Evolutionary conservation across 78 protist species (phyloP), one percentile per base, ranked within the genome.

Genomic region (Carpediemonas membranifera): DNA sequence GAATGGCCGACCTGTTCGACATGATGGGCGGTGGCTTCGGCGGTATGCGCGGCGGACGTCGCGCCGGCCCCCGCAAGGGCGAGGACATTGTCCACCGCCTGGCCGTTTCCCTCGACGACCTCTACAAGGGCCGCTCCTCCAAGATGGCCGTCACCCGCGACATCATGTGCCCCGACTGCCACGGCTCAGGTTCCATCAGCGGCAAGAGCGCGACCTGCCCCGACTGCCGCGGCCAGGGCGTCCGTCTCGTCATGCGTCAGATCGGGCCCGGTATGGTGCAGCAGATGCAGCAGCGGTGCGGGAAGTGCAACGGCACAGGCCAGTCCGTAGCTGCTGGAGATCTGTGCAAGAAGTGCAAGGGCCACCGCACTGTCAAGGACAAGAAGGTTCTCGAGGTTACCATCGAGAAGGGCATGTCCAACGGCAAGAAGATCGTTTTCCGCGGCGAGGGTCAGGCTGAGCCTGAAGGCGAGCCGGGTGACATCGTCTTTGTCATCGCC

Each of bases 381-480:
- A 13, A 11, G 9, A 52, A 80, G 33, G 41, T 62, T 11, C 3
- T 82, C 34, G 60, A 50, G 43, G 27, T 87, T 52, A 28, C 57
- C 52, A 43, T 82, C 54, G 30, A 58, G 58, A 68, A 74, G 0
- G 92, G 92, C 0, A 76, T 78, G 87, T 76, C 78, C 69, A 63
- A 39, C 15, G 87, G 87, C 7, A 80, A 85, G 1, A 87, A 79
- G 58, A 7, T 87, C 30, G 71, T 77, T 3, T 87, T 68, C 35
- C 54, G 54, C 11, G 80, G 74, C 0, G 74, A 54, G 34, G 92
- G 92, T 1, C 79, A 82, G 54, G 73, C 55, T 27, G 25, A 1
- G 24, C 54, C 62, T 3, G 79, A 77, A 50, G 59, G 31, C 1
- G 66, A 73, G 0, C 65, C 86, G 7, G 81, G 74, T 55, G 86